Evolutionary conservation across 768 basidiomycete genomes (phyloP), one percentile per base, ranked within the genome.

Genomic region (Rhodotorula paludigena): DNA sequence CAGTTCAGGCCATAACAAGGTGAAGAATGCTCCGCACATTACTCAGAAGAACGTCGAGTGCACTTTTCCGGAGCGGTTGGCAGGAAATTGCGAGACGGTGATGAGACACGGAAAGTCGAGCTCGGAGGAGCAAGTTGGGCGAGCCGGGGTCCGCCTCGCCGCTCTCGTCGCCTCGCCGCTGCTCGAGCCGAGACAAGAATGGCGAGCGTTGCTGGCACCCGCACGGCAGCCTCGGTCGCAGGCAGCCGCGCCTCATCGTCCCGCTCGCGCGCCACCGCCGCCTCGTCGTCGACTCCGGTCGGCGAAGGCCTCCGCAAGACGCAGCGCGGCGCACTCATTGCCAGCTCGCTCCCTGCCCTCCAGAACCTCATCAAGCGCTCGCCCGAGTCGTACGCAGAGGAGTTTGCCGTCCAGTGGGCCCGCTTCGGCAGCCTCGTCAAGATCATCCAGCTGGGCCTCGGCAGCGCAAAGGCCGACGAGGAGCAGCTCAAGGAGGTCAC

Each of bases 341-440:
- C 90, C 39, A 85, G 89, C 23, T 94, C 94, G 76, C 84, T 97
- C 15, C 93, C 96, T 0, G 91, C 96, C 76, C 83, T 99, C 14
- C 94, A 98, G 78, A 97, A 97, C 77, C 83, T 98, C 60, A 92
- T 99, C 78, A 99, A 99, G 77, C 85, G 96, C 51, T 91, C 96
- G 77, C 89, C 94, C 6, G 78, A 81, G 15, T 87, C 85, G 0
- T 98, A 99, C 81, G 88, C 85, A 77, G 94, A 98, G 68, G 96
- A 99, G 74, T 99, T 98, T 74, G 77, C 92, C 23, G 91, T 91
- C 71, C 94, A 99, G 82, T 96, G 92, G 88, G 90, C 89, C 67
- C 90, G 94, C 78, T 98, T 93, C 80, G 85, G 89, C 73, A 89
- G 86, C 71, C 86, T 89, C 62, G 85, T 89, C 41, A 85, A 90